Base-by-base conservation (phyloP, 163 green algal genomes). In the Botryococcus braunii region DNA sequence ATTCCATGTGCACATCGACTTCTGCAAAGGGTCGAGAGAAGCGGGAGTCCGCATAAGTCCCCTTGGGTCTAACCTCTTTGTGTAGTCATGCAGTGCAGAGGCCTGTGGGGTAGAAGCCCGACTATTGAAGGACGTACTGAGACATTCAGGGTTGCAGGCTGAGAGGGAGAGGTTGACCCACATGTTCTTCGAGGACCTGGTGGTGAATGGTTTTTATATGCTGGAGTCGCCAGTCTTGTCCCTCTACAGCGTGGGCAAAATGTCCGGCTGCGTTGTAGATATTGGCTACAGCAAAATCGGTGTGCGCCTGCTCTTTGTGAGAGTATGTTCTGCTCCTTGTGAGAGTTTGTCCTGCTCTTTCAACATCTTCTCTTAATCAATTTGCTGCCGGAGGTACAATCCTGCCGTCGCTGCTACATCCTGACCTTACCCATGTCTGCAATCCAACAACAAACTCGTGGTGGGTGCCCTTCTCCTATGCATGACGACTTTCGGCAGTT, bases 141-240 rank as follows among this genome's bases (percentile, higher is more conserved):
- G 50, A 27, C 50, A 21, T 9, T 21, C 50, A 61, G 23, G 9
- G 23, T 27, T 70, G 39, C 48, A 82, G 79, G 60, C 39, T 58
- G 83, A 91, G 32, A 78, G 87, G 0, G 90, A 95, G 74, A 76
- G 68, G 7, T 72, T 94, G 60, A 71, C 76, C 29, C 82, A 91
- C 77, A 73, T 96, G 0, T 76, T 88, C 40, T 94, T 95, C 67
- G 90, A 96, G 78, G 71, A 77, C 5, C 91, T 92, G 69, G 90
- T 90, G 56, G 80, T 89, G 9, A 64, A 65, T 5, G 83, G 82
- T 9, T 64, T 92, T 9, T 93, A 85, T 48, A 63, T 88, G 3
- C 61, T 56, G 11, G 76, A 84, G 43, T 66, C 82, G 55, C 49
- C 84, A 6, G 78, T 89, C 5, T 69, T 89, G 43, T 84, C 82